A percentile compares a stretch with the other conserved stretches of the same genome.
Evolutionary conservation across 805 yeast species (phyloP).

Genomic region (Metschnikowia koreensis): DNA sequence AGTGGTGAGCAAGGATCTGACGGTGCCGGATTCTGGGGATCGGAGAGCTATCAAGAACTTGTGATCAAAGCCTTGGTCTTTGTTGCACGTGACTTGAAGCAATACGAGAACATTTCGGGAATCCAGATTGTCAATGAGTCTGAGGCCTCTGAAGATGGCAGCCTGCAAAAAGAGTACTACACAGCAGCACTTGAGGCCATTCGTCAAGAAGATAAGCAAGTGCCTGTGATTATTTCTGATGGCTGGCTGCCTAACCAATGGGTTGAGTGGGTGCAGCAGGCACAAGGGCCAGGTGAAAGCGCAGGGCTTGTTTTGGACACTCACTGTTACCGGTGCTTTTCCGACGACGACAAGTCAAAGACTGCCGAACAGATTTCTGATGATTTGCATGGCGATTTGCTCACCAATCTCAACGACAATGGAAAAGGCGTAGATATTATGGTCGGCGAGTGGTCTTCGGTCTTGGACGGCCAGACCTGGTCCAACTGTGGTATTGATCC

Average conservation of each 20-base stretch:
- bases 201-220: slow-evolving; percentile 47
- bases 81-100: slow-evolving; percentile 57
- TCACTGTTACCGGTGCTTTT: slow-evolving; percentile 84
- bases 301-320: slow-evolving; percentile 75
- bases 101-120: slow-evolving; percentile 70
- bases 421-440: slow-evolving; percentile 60
- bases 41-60: slow-evolving; percentile 37
- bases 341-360: slow-evolving; percentile 67
- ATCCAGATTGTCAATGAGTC: slow-evolving; percentile 87
- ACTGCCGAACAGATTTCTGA: slow-evolving; percentile 60
- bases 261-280: slow-evolving; percentile 60
- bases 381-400: slow-evolving; percentile 51
- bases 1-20: slow-evolving; percentile 61
- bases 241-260: slow-evolving; percentile 91
- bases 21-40: slow-evolving; percentile 64
- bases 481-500: slow-evolving; percentile 36
- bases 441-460: slow-evolving; percentile 91
- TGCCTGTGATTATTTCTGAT: slow-evolving; percentile 83
- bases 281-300: slow-evolving; percentile 28
- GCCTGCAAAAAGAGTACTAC: slow-evolving; percentile 59
- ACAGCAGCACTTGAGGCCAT: slow-evolving; percentile 60
- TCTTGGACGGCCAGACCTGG: slow-evolving; percentile 78
- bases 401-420: slow-evolving; percentile 47
- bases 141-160: slow-evolving; percentile 55
- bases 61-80: slow-evolving; percentile 55